Conservation (phyloP, 306 rosid species). For the Mimosa bimucronata region DNA sequence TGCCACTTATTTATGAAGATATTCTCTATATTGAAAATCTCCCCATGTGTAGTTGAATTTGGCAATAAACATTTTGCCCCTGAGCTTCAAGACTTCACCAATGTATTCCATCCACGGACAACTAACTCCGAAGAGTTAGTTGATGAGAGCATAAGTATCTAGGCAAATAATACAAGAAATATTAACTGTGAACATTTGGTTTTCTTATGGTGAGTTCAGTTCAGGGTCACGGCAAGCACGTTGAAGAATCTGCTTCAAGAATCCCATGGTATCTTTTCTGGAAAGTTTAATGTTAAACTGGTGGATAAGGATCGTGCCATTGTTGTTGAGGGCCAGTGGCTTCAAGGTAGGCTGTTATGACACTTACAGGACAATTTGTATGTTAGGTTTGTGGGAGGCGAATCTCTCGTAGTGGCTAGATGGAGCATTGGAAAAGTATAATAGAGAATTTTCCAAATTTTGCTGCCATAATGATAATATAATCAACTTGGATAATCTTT, state of each 20-base stretch:
- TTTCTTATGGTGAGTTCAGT: conserved; percentile 83
- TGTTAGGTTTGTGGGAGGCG: conserved; percentile 67
- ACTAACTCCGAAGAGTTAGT: conserved; percentile 37
- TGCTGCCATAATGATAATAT: conserved; percentile 52
- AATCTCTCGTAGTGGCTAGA: conserved; percentile 66
- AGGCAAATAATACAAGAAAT: conserved; percentile 57
- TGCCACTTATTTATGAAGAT: conserved; percentile 71
- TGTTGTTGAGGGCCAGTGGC: no score
- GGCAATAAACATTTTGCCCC: conserved; percentile 44
- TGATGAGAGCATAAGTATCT: conserved; percentile 49
- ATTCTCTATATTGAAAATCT: conserved; percentile 68
- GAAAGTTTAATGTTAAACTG: no score
- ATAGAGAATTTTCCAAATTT: conserved; percentile 44
- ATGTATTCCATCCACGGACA: conserved; percentile 46
- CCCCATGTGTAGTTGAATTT: conserved; percentile 34
- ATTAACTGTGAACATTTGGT: conserved; percentile 60
- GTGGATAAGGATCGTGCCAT: no score
- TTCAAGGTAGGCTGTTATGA: conserved; percentile 40
- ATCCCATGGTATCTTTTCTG: conserved; percentile 51
- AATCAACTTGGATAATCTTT: conserved; percentile 67
- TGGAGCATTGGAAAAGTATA: conserved; percentile 48
- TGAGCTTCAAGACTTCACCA: conserved; percentile 48
- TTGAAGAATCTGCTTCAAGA: conserved; percentile 56
- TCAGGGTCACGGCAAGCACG: conserved; percentile 62
- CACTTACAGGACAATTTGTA: conserved; percentile 61